Evolutionary conservation across 2,329 filamentous ascomycete species (phyloP), one percentile per base, ranked within the genome.

Genomic region (Fusarium protoensiforme): DNA sequence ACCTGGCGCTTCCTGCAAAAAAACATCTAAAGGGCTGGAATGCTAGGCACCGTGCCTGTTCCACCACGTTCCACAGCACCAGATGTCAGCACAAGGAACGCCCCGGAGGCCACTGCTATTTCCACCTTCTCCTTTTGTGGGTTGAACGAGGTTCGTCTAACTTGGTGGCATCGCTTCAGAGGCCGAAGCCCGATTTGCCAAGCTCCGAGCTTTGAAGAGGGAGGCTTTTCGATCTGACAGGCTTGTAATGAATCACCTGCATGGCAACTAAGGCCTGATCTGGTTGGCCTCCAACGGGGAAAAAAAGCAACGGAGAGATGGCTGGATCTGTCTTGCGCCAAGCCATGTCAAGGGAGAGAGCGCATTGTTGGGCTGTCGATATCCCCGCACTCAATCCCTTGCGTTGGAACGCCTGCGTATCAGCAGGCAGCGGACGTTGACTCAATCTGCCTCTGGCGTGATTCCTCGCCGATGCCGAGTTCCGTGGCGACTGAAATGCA

Each of bases 271-370:
- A 67, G 29, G 16, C 22, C 20, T 35, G 27, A 68, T 24, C 36
- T 27, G 67, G 69, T 66, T 36, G 51, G 38, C 20, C 7, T 67
- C 20, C 14, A 57, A 57, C 20, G 31, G 33, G 22, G 24, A 38
- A 29, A 29, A 61, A 61, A 53, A 61, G 59, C 43, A 60, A 31
- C 14, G 39, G n/a, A 11, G n/a, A 11, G 22, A 33, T 24, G 20
- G 18, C 14, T 41, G 20, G 29, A 33, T 22, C 20, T 51, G 29
- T 39, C 48, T 64, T 38, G 16, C 24, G 58, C 41, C 43, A 71
- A 74, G 70, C 48, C 35, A 27, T 22, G 14, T 59, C 46, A 71
- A 73, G 70, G 71, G 71, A 73, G 60, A 35, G 38, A 4, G 24
- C 9, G 31, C 65, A 60, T 53, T 63, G 59, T 72, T 54, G 41